These are phyloP conservation scores for Phytophthora hybrid DNA, from an alignment of 352 stramenopile genomes.

Conservation along the genomic window DNA sequence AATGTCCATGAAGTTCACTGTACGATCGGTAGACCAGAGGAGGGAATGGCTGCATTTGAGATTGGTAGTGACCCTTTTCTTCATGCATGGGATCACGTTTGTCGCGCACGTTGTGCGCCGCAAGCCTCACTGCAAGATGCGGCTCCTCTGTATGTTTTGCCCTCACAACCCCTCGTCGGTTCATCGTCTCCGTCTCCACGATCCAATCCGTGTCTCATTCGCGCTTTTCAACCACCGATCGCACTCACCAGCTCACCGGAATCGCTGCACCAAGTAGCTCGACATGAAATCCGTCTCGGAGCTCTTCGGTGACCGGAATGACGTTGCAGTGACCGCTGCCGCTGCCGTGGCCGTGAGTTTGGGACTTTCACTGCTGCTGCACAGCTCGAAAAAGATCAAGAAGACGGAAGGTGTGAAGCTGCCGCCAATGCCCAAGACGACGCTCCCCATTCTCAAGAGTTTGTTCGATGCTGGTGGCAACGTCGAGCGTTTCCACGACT, in stretches of 20 bases:
- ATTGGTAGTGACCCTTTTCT: conserved; percentile 1
- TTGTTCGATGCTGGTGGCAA: conserved; percentile 37
- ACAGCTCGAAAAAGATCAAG: conserved; percentile 33
- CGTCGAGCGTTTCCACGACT: conserved; percentile 52
- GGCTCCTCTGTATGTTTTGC: neutral
- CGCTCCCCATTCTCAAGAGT: conserved; percentile 52
- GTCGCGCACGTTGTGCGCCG: neutral
- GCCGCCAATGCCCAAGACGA: conserved; percentile 37
- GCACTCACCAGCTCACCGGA: conserved; percentile 18
- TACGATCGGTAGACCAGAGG: neutral
- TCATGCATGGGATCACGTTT: neutral
- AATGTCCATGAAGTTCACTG: too few species aligned
- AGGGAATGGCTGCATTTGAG: conserved; percentile 4
- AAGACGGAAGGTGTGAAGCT: conserved; percentile 24
- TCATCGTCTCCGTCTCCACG: neutral
- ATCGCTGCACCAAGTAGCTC: conserved; percentile 7
- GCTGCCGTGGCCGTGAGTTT: conserved; percentile 32
- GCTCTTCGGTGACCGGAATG: conserved; percentile 21
- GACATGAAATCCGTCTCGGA: conserved; percentile 32
- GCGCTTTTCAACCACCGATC: conserved; percentile 15
- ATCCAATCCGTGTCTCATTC: conserved; percentile 12
- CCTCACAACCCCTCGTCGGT: neutral
- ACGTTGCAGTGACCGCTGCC: conserved; percentile 22
- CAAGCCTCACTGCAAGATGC: neutral
- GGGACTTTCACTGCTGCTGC: conserved; percentile 33